Conservation (phyloP, 1,284 basidiomycete genomes). For the Peniophora sp. region DNA sequence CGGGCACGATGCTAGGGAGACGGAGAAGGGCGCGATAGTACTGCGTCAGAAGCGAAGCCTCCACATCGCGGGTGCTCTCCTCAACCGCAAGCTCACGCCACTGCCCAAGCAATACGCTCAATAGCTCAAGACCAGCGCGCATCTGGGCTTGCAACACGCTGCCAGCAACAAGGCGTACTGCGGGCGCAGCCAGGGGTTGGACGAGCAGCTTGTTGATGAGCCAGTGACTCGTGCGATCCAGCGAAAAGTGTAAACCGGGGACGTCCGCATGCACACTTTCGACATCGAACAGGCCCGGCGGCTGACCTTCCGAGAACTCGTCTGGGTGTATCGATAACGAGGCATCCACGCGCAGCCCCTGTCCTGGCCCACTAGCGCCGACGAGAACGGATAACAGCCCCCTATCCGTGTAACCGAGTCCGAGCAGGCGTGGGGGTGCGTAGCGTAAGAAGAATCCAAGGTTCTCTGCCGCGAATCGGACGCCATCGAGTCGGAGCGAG, state of each 20-base stretch:
- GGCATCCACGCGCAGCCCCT: constrained; percentile 28
- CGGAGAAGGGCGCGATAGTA: constrained; percentile 4
- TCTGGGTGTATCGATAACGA: constrained; percentile 23
- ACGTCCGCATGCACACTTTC: constrained; percentile 27
- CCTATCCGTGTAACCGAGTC: constrained; percentile 34
- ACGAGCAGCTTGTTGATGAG: constrained; percentile 38
- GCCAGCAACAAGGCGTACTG: constrained; percentile 19
- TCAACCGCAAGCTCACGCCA: constrained; percentile 21
- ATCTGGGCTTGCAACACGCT: constrained; percentile 25
- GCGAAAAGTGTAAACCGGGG: constrained; percentile 28
- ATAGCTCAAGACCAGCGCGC: constrained; percentile 20
- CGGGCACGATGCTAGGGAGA: background rate
- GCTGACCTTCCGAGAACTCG: constrained; percentile 10
- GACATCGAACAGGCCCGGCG: constrained; percentile 27
- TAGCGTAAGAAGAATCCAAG: constrained; percentile 38
- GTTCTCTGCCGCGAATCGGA: constrained; percentile 30
- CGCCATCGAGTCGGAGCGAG: constrained; percentile 33
- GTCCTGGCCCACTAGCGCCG: constrained; percentile 14
- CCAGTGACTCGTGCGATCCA: constrained; percentile 38
- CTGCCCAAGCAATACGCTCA: constrained; percentile 21
- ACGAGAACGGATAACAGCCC: constrained; percentile 36
- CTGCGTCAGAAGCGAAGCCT: background rate
- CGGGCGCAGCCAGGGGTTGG: constrained; percentile 35
- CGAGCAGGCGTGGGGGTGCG: constrained; percentile 14
- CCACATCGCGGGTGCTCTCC: constrained; percentile 11